Evolutionary conservation across 2,329 filamentous ascomycete species (phyloP).

Genomic region (Penicillium hordei): DNA sequence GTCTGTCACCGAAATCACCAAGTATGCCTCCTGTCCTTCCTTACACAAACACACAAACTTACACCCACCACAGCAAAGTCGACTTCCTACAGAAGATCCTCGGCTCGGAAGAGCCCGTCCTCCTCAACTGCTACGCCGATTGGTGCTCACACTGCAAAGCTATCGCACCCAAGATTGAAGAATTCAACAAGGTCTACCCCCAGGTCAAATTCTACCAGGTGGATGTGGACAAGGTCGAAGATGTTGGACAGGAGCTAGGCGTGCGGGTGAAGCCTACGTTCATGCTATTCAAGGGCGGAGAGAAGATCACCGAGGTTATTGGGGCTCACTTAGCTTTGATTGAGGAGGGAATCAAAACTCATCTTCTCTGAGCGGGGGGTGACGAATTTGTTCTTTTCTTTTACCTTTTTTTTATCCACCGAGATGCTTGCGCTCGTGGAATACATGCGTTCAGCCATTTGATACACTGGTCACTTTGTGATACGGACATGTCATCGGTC

Average conservation of each 20-base stretch:
- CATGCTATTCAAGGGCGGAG: constrained; percentile 6
- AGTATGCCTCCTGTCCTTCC: neutral
- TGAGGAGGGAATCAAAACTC: constrained; percentile 1
- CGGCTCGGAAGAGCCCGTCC: neutral
- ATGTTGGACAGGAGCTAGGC: constrained; percentile 2
- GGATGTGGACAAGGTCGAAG: constrained; percentile 1
- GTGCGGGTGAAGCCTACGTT: constrained; percentile 6
- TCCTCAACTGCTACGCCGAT: constrained; percentile 5
- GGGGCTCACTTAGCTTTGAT: neutral
- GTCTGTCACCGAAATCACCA: constrained; percentile 5
- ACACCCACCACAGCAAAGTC: neutral
- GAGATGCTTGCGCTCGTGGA: neutral
- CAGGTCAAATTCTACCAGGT: constrained; percentile 10
- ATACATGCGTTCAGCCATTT: neutral
- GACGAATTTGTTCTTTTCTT: neutral
- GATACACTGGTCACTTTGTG: neutral
- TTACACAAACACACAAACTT: neutral
- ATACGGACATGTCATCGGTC: neutral
- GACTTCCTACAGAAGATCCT: constrained; percentile 4
- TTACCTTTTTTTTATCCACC: neutral
- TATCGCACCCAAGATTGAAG: constrained; percentile 1
- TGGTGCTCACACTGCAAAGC: constrained; percentile 5
- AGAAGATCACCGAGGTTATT: constrained; percentile 8
- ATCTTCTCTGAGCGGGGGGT: neutral
- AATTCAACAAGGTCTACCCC: neutral